Evolutionary conservation across 441 rosid species (phyloP).

Genomic region (Raphanus hybrid): DNA sequence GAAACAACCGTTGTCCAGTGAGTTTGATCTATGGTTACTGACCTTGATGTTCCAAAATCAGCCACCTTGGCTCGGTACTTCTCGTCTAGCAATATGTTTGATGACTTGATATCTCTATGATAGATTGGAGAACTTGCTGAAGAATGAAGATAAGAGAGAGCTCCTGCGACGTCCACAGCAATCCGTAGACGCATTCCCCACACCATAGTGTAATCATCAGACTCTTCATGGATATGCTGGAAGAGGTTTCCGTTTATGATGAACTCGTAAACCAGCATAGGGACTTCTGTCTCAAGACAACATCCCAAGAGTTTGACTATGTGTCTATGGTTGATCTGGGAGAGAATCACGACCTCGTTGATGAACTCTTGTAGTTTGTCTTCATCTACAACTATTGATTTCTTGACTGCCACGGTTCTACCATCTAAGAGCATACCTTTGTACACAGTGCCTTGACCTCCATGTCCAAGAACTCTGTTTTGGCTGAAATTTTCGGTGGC

Average conservation of each 20-base stretch:
- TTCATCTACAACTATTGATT: slow-evolving; percentile 27
- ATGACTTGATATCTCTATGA: not conserved
- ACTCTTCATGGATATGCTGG: not conserved
- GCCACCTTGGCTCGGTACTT: not conserved
- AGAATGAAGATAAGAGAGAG: slow-evolving; percentile 1
- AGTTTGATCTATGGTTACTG: not conserved
- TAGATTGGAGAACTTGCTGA: not conserved
- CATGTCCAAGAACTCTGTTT: slow-evolving; percentile 68
- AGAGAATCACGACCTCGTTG: not conserved
- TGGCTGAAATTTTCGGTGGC: slow-evolving; percentile 65
- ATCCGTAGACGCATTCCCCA: not conserved
- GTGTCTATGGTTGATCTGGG: not conserved
- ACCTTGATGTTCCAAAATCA: slow-evolving; percentile 3
- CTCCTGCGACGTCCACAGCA: not conserved
- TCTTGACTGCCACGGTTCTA: slow-evolving; percentile 67
- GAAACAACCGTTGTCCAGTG: slow-evolving; percentile 1
- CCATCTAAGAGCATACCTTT: slow-evolving; percentile 72
- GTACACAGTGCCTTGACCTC: slow-evolving; percentile 82
- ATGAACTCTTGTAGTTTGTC: slow-evolving; percentile 1
- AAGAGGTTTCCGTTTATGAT: not conserved
- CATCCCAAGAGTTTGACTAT: not conserved
- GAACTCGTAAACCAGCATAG: slow-evolving; percentile 1
- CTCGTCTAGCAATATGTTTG: not conserved
- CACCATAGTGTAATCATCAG: not conserved
- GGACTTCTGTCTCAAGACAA: not conserved